Conservation (phyloP, 1,284 basidiomycete species). For the Anthracocystis panici-leucophaei region DNA sequence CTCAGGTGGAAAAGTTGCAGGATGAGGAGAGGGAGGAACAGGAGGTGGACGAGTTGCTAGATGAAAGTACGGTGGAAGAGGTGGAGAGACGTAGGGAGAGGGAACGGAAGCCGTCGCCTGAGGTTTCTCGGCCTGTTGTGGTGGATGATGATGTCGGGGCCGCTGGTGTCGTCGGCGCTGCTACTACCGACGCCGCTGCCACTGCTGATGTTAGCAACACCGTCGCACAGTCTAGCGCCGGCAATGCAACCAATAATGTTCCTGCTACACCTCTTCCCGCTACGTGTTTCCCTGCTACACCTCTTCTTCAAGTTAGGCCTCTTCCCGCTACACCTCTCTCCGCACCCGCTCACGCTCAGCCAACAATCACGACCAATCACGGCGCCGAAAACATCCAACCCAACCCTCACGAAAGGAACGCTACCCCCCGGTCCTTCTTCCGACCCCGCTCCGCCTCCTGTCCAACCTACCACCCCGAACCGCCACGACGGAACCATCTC, state of each 20-base stretch:
- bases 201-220: neutral
- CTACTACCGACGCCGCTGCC: neutral
- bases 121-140: neutral
- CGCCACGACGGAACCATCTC: neutral
- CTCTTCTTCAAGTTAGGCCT: no score
- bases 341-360: neutral
- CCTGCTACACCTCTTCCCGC: no score
- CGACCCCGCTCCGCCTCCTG: neutral
- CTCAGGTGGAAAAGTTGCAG: neutral
- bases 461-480: neutral
- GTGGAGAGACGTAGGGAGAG: neutral
- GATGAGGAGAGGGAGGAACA: neutral
- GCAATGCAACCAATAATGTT: no score
- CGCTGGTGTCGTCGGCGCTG: no score
- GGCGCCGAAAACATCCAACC: neutral
- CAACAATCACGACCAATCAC: neutral
- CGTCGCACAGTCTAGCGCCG: no score
- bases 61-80: neutral
- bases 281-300: no score
- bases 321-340: no score
- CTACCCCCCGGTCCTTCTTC: neutral
- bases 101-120: neutral
- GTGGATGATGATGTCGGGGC: no score
- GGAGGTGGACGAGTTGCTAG: slow-evolving; percentile 11
- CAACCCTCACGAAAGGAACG: neutral